A percentile compares a stretch with the other conserved stretches of the same genome.
Evolutionary conservation across 2,329 filamentous ascomycete species (phyloP).

Genomic region (Fusarium veterinarium): DNA sequence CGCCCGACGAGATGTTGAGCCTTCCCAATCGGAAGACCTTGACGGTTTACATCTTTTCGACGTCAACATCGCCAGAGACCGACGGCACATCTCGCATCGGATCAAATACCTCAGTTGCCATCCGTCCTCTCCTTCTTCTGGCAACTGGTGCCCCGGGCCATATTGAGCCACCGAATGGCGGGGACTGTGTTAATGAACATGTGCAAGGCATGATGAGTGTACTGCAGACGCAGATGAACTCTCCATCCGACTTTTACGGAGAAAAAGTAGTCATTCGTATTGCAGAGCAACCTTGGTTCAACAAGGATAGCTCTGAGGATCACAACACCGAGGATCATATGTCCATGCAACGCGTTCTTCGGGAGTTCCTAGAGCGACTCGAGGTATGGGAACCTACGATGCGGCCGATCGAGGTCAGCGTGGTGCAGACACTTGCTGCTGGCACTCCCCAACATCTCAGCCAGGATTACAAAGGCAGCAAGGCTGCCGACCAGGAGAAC

Average conservation of each 20-base stretch:
- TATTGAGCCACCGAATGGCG: neutral
- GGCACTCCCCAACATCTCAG: neutral
- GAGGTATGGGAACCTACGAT: neutral
- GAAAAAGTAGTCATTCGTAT: neutral
- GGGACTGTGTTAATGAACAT: neutral
- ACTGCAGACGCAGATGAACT: neutral
- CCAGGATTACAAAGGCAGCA: fast-evolving
- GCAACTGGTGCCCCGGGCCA: neutral
- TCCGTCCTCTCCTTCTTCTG: neutral
- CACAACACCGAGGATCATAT: neutral
- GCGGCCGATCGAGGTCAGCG: neutral
- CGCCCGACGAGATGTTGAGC: neutral
- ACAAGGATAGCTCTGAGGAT: neutral
- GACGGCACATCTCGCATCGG: too few species aligned
- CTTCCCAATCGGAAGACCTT: neutral
- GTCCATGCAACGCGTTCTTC: neutral
- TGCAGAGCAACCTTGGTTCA: neutral
- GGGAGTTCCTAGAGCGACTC: neutral
- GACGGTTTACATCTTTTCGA: neutral
- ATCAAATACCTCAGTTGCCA: neutral
- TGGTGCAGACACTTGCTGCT: neutral
- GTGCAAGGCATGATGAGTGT: neutral
- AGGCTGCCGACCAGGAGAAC: neutral
- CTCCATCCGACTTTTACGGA: neutral
- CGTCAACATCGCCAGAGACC: neutral